Evolutionary conservation across 768 basidiomycete species (phyloP).

Genomic region (Crassisporium funariophilum): DNA sequence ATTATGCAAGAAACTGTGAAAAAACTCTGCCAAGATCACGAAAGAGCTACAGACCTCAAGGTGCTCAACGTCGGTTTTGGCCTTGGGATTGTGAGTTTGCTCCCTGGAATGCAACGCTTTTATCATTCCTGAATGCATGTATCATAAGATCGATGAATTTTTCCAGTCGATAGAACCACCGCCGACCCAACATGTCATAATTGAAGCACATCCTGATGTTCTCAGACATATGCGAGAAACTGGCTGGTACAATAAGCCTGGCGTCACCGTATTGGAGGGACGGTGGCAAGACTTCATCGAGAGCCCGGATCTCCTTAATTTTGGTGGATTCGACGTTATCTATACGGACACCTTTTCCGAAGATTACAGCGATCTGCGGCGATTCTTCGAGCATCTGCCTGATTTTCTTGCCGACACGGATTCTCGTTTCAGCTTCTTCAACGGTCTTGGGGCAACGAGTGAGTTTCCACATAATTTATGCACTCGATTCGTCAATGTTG

Average conservation of each 20-base stretch:
- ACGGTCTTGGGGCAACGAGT: conserved; percentile 96
- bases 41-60: conserved; percentile 51
- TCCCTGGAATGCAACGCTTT: background rate
- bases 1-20: conserved; percentile 88
- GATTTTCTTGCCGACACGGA: conserved; percentile 73
- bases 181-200: conserved; percentile 81
- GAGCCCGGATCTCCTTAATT: conserved; percentile 52
- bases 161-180: conserved; percentile 66
- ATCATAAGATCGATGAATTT: conserved; percentile 72
- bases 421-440: conserved; percentile 93
- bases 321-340: conserved; percentile 83
- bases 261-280: conserved; percentile 82
- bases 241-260: conserved; percentile 79
- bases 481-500: conserved; percentile 9
- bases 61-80: conserved; percentile 94
- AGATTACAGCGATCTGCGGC: conserved; percentile 74
- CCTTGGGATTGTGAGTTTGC: conserved; percentile 74
- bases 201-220: conserved; percentile 94
- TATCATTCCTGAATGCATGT: background rate
- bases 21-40: conserved; percentile 57
- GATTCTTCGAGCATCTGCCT: conserved; percentile 82
- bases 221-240: conserved; percentile 73
- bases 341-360: conserved; percentile 97
- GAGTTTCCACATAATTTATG: conserved; percentile 28
- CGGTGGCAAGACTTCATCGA: conserved; percentile 92